Conservation (phyloP, 345 rosid genomes). For the Populus deltoides region DNA sequence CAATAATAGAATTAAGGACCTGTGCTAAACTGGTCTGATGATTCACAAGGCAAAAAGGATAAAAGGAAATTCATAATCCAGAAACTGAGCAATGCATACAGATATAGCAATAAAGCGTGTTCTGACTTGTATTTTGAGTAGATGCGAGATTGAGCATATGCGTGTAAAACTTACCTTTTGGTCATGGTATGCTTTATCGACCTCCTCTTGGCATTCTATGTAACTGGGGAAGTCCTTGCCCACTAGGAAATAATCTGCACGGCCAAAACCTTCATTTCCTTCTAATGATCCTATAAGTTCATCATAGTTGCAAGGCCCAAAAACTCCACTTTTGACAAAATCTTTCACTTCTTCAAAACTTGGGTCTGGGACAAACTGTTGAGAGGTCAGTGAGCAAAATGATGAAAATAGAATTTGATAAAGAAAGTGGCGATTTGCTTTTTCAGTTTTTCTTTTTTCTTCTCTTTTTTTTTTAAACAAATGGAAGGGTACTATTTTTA, state of each 20-base stretch:
- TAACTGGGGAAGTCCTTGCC: slow-evolving; percentile 88
- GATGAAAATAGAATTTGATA: not conserved
- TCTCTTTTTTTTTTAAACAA: too few relatives aligned
- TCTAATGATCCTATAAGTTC: slow-evolving; percentile 72
- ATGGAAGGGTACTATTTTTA: not conserved
- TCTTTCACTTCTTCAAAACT: slow-evolving; percentile 73
- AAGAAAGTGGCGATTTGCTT: not conserved
- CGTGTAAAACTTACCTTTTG: slow-evolving; percentile 42
- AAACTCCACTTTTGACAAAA: slow-evolving; percentile 58
- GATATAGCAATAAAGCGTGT: not conserved
- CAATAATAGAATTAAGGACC: not conserved
- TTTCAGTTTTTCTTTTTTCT: not conserved
- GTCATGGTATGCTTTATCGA: slow-evolving; percentile 65
- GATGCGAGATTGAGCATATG: not conserved
- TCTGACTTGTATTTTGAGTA: not conserved
- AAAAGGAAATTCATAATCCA: not conserved
- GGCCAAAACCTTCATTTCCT: slow-evolving; percentile 81
- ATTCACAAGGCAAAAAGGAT: not conserved
- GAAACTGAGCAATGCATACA: not conserved
- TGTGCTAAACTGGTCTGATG: not conserved
- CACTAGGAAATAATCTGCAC: slow-evolving; percentile 79
- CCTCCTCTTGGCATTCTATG: slow-evolving; percentile 72
- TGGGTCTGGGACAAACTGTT: slow-evolving; percentile 68
- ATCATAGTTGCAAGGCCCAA: slow-evolving; percentile 56
- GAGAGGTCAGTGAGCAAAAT: slow-evolving; percentile 5